Percentiles rank a stretch among this genome's conserved stretches.
Evolutionary conservation across 2,329 filamentous ascomycete species (phyloP).

Genomic region (Epichloe amarillans): DNA sequence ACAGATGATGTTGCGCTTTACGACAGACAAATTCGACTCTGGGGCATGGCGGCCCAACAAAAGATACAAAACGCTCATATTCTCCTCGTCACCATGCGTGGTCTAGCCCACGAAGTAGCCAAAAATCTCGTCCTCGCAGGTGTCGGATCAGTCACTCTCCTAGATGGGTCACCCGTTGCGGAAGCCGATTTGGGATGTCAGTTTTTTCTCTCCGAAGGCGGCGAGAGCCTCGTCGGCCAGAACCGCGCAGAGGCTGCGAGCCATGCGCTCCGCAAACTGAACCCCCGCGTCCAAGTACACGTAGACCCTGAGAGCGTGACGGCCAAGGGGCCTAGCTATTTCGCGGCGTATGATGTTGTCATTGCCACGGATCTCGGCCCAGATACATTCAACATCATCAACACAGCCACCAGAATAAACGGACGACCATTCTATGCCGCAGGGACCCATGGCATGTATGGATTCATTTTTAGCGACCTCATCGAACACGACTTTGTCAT

Average conservation of each 20-base stretch:
- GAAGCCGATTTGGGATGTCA: slow-evolving; percentile 71
- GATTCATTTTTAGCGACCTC: slow-evolving; percentile 88
- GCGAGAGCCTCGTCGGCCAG: slow-evolving; percentile 55
- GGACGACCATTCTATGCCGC: slow-evolving; percentile 80
- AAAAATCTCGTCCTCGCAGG: slow-evolving; percentile 96
- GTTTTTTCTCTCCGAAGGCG: slow-evolving; percentile 58
- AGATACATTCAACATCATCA: slow-evolving; percentile 61
- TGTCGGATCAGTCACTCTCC: slow-evolving; percentile 76
- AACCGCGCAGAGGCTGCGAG: slow-evolving; percentile 76
- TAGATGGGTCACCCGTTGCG: slow-evolving; percentile 63
- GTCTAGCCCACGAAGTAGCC: slow-evolving; percentile 83
- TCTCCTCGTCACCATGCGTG: slow-evolving; percentile 76
- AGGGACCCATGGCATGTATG: slow-evolving; percentile 77
- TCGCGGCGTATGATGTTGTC: slow-evolving; percentile 66
- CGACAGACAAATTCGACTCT: slow-evolving; percentile 91
- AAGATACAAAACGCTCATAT: slow-evolving; percentile 83
- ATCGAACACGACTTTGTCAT: slow-evolving; percentile 84
- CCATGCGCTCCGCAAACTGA: slow-evolving; percentile 69
- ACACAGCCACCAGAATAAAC: slow-evolving; percentile 70
- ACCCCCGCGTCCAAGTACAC: slow-evolving; percentile 70
- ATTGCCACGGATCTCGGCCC: slow-evolving; percentile 84
- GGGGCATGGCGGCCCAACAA: slow-evolving; percentile 91
- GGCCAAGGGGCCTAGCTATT: slow-evolving; percentile 60
- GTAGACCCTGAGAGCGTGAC: slow-evolving; percentile 56
- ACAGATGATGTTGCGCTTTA: slow-evolving; percentile 92